These are phyloP conservation scores for Mortierella sp. DNA, from an alignment of 371 early-diverging fungal species.

Conservation along the genomic window DNA sequence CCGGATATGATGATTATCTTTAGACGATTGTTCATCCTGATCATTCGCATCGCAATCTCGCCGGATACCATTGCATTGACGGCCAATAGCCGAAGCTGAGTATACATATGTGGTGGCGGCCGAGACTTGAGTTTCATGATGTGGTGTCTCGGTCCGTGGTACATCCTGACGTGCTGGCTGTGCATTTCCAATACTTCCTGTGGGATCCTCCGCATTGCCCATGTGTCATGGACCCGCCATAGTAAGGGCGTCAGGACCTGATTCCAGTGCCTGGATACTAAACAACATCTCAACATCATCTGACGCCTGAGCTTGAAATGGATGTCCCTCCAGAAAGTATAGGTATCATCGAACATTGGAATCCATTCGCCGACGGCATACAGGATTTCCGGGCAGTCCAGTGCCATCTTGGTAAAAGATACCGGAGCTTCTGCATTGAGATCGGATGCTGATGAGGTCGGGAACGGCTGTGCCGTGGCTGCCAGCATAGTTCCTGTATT, in stretches of 20 bases:
- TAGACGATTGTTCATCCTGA: no score
- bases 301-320: background rate
- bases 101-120: background rate
- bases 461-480: no score
- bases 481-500: no score
- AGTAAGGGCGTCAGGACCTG: slow-evolving; percentile 5
- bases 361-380: slow-evolving; percentile 5
- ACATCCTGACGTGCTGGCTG: background rate
- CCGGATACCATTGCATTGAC: no score
- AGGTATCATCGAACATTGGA: background rate
- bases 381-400: background rate
- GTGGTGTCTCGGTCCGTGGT: no score
- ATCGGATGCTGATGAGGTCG: no score
- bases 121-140: background rate
- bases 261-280: slow-evolving; percentile 15
- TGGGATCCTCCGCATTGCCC: background rate
- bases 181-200: background rate
- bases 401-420: no score
- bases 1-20: no score
- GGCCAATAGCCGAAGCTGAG: background rate
- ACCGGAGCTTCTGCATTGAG: no score
- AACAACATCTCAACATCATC: background rate
- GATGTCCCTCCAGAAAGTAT: no score
- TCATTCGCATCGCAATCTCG: no score
- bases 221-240: slow-evolving; percentile 9